Base-by-base conservation (phyloP, 768 basidiomycete species). In the Naematelia aurantialba region DNA sequence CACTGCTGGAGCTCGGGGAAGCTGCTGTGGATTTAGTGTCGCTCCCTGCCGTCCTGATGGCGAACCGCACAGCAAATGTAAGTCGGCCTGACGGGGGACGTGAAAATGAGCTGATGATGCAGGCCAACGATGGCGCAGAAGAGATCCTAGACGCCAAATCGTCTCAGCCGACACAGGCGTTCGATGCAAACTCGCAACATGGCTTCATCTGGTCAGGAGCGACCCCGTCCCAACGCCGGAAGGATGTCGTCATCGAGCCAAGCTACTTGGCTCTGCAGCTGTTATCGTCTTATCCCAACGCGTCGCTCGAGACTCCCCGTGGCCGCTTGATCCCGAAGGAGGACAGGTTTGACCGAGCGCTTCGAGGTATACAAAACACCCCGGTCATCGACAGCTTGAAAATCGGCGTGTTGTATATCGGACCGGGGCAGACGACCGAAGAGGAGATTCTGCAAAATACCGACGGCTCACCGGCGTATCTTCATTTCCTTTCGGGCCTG, bases 321-420 rank as follows among this genome's bases (percentile, higher is more conserved):
- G 62, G 79, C 68, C 55, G 81, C 72, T 59, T 78, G 44, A 70
- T 81, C 4, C 77, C 80, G 3, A 83, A 86, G 48, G 79, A 83
- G 10, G 79, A 85, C 1, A 76, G 79, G 13, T 81, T 89, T 39
- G 78, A 83, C 2, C 79, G 81, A 25, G 84, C 87, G 59, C 79
- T 92, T 62, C 80, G 82, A 24, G 82, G 81, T 5, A 81, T 98
- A 46, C 91, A 96, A 67, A 80, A 83, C 45, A 87, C 89, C 44
- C 93, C 92, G 0, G 91, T 98, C 67, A 93, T 99, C 60, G 96
- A 99, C 77, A 92, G 89, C 0, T 91, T 98, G 78, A 94, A 96
- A 76, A 87, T 98, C 31, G 96, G 91, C 2, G 88, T 99, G 57
- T 82, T 99, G 79, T 99, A 98, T 68, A 94, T 92, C 46, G 93